Percentiles rank a stretch among this genome's conserved stretches.
These are phyloP conservation scores for Aspergillus pseudonomiae DNA, from an alignment of 2,329 filamentous ascomycete genomes.

Conservation along the genomic window DNA sequence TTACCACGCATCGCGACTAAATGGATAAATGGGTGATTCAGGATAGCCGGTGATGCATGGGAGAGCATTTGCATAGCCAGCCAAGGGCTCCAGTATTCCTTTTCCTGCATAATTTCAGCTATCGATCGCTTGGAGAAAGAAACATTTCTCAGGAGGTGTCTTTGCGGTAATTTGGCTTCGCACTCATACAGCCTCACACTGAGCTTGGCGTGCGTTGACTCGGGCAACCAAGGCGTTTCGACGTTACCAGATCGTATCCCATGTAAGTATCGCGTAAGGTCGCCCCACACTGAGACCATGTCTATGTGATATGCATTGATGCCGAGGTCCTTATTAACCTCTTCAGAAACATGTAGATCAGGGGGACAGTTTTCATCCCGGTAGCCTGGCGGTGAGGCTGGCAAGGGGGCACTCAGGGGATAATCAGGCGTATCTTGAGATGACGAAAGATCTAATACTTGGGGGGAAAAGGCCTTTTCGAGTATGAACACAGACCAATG, in stretches of 20 bases:
- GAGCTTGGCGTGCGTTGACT: slow-evolving; percentile 7
- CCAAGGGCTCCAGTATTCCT: slow-evolving; percentile 12
- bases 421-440: background rate
- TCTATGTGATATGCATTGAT: slow-evolving; percentile 8
- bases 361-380: background rate
- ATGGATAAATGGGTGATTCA: slow-evolving; percentile 14
- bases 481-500: slow-evolving; percentile 14
- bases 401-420: slow-evolving; percentile 7
- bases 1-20: background rate
- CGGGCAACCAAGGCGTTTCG: slow-evolving; percentile 11
- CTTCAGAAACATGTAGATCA: background rate
- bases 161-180: slow-evolving; percentile 6
- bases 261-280: slow-evolving; percentile 5
- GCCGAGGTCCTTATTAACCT: slow-evolving; percentile 4
- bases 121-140: background rate
- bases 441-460: background rate
- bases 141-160: slow-evolving; percentile 10
- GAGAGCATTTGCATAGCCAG: slow-evolving; percentile 6
- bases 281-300: slow-evolving; percentile 8
- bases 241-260: background rate
- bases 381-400: background rate
- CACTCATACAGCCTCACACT: slow-evolving; percentile 1
- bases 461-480: slow-evolving; percentile 8
- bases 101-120: background rate
- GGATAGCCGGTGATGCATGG: slow-evolving; percentile 5